phyloP scores from a whole-genome alignment of 2,329 filamentous ascomycete genomes.

The Penicillium frequentans region DNA sequence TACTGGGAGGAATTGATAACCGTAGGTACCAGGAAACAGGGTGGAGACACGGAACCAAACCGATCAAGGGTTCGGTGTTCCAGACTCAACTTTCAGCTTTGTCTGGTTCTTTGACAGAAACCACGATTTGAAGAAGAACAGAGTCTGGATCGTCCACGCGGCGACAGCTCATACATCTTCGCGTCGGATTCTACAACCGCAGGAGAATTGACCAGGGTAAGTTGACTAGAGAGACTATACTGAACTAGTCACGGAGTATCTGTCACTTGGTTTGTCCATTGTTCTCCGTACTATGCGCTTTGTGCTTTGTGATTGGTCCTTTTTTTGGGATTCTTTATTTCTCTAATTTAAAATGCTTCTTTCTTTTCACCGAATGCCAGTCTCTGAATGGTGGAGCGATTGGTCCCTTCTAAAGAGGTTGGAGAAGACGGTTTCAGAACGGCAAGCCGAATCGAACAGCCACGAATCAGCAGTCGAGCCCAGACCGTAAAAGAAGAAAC shows the following conservation, averaged over 20 bases:
- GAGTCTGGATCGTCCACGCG: constrained; percentile 5
- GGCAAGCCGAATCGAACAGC: background rate
- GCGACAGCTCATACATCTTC: background rate
- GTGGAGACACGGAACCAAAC: constrained; percentile 4
- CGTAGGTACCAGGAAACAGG: background rate
- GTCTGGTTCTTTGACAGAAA: background rate
- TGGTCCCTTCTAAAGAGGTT: background rate
- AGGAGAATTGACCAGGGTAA: too few relatives aligned
- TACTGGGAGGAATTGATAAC: constrained; percentile 4
- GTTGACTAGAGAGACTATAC: too few relatives aligned
- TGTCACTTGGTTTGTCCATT: too few relatives aligned
- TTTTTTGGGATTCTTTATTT: background rate
- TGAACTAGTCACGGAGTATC: too few relatives aligned
- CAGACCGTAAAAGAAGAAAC: background rate
- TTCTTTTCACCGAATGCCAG: background rate
- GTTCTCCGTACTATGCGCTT: too few relatives aligned
- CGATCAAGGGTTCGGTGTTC: background rate
- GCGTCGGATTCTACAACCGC: too few relatives aligned
- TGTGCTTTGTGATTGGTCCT: background rate
- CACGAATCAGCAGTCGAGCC: background rate
- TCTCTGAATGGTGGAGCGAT: too few relatives aligned
- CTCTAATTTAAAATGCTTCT: background rate
- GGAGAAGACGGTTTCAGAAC: background rate
- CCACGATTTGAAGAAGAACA: background rate
- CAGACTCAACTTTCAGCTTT: background rate